A percentile compares a stretch with the other conserved stretches of the same genome.
These are phyloP conservation scores for Sungouiozyma ichnusensis DNA, from an alignment of 805 yeast species.

Conservation along the genomic window DNA sequence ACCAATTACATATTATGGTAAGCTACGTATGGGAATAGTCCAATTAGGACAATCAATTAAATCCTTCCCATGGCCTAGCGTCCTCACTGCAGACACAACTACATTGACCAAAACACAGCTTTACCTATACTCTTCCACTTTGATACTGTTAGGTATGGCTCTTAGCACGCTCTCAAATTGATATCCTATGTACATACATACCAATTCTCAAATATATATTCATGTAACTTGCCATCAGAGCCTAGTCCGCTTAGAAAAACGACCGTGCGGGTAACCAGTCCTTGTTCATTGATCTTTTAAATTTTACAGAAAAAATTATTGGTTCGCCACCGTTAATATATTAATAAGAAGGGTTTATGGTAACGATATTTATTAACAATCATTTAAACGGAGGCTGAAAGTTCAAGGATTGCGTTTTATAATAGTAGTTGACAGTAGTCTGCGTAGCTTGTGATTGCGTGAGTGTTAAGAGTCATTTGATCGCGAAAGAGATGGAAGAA, in stretches of 20 bases:
- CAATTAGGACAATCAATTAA: not conserved
- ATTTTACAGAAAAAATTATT: not conserved
- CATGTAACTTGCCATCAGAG: not conserved
- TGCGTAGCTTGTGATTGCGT: not conserved
- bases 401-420: no score
- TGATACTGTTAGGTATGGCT: not conserved
- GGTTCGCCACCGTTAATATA: not conserved
- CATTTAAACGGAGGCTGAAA: no score
- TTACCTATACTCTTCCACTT: slow-evolving; percentile 10
- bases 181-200: not conserved
- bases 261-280: not conserved
- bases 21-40: no score
- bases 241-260: not conserved
- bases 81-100: slow-evolving; percentile 5
- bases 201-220: not conserved
- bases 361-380: no score
- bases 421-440: no score
- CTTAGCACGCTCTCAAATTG: not conserved
- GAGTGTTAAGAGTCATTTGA: not conserved
- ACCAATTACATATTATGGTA: no score
- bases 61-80: not conserved
- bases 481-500: slow-evolving; percentile 42
- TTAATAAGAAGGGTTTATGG: not conserved
- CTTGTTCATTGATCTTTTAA: not conserved
- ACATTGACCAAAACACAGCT: slow-evolving; percentile 10